phyloP scores from a whole-genome alignment of 2,329 filamentous ascomycete genomes.

The Paecilomyces sp. region DNA sequence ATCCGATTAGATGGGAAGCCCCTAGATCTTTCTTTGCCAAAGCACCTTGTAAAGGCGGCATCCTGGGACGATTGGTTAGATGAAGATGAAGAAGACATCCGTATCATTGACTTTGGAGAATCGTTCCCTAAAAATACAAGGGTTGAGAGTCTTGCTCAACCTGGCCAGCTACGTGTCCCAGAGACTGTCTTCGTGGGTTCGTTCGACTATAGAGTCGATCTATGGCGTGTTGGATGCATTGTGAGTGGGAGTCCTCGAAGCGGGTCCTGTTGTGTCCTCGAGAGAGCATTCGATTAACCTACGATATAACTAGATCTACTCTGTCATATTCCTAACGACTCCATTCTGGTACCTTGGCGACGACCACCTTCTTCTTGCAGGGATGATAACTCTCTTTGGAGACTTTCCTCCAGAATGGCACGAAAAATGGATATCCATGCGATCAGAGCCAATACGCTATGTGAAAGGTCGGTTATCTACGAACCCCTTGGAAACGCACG shows the following conservation, averaged over 20 bases:
- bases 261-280: too few species aligned
- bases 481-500: too few species aligned
- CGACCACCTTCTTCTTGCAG: too few species aligned
- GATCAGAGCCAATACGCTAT: too few species aligned
- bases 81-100: conserved; percentile 18
- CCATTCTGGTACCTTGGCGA: too few species aligned
- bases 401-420: too few species aligned
- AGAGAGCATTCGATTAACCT: too few species aligned
- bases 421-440: too few species aligned
- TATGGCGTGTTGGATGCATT: conserved; percentile 21
- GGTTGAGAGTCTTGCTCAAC: conserved; percentile 14
- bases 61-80: conserved; percentile 18
- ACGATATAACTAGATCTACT: too few species aligned
- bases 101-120: conserved; percentile 17
- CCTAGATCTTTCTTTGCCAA: conserved; percentile 13
- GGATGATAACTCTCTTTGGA: too few species aligned
- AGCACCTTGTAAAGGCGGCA: conserved; percentile 16
- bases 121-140: conserved; percentile 13
- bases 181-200: conserved; percentile 22
- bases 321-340: too few species aligned
- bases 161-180: conserved; percentile 17
- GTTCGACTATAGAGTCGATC: conserved; percentile 24
- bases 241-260: conserved; percentile 5
- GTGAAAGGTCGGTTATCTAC: too few species aligned
- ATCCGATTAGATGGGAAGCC: conserved; percentile 13